Evolutionary conservation across 2,329 filamentous ascomycete species (phyloP).

Genomic region (Penicillium palitans): DNA sequence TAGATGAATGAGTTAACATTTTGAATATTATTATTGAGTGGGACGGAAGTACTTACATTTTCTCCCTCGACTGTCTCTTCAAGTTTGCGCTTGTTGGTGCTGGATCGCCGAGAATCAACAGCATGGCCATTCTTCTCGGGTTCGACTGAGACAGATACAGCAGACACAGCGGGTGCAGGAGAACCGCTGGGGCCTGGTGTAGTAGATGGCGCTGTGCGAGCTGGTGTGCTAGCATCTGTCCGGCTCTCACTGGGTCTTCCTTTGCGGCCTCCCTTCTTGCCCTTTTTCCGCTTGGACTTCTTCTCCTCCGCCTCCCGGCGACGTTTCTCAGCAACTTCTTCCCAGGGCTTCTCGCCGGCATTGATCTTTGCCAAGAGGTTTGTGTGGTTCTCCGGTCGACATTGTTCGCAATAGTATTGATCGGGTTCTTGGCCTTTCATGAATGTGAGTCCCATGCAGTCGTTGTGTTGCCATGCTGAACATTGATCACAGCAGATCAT

Average conservation of each 20-base stretch:
- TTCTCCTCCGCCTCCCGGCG: conserved; percentile 61
- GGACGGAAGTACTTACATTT: conserved; percentile 29
- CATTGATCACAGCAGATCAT: conserved; percentile 97
- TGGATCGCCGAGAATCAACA: conserved; percentile 26
- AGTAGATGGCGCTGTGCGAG: conserved; percentile 30
- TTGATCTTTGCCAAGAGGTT: conserved; percentile 75
- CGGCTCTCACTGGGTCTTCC: conserved; percentile 63
- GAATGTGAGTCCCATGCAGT: conserved; percentile 85
- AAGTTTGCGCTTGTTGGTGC: conserved; percentile 48
- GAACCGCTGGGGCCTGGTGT: conserved; percentile 29
- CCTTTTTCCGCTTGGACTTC: conserved; percentile 59
- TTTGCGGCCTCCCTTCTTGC: conserved; percentile 60
- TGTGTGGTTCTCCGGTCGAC: conserved; percentile 78
- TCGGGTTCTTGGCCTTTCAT: conserved; percentile 73
- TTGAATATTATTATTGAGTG: background rate
- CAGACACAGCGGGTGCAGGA: conserved; percentile 26
- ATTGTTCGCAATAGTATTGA: conserved; percentile 90
- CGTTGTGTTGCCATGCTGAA: conserved; percentile 94
- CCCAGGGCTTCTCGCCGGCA: conserved; percentile 84
- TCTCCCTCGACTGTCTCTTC: conserved; percentile 42
- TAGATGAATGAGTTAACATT: conserved; percentile 27
- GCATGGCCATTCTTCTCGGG: conserved; percentile 32
- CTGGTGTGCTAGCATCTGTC: conserved; percentile 47
- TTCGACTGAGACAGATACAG: conserved; percentile 26
- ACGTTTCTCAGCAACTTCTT: conserved; percentile 63